phyloP scores from a whole-genome alignment of 768 basidiomycete species.

The Leccinum disarticulatum region DNA sequence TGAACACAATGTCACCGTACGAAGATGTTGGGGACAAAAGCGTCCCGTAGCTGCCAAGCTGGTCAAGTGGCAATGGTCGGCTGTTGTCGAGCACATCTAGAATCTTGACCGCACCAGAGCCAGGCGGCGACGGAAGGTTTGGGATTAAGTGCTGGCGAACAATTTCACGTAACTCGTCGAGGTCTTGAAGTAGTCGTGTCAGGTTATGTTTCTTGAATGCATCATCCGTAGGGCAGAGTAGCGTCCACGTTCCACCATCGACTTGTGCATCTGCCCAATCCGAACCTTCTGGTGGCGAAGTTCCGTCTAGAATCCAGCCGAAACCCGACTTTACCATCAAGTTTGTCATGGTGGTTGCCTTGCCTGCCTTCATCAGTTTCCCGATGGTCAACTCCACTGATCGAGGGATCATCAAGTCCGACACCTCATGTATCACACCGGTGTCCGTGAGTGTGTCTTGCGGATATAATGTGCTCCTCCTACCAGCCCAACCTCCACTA shows the following conservation, averaged over 20 bases:
- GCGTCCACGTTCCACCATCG: constrained; percentile 64
- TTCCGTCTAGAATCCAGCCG: constrained; percentile 90
- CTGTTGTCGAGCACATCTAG: constrained; percentile 57
- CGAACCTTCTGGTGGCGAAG: constrained; percentile 68
- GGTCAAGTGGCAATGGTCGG: constrained; percentile 68
- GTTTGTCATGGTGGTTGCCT: constrained; percentile 85
- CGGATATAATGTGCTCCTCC: constrained; percentile 59
- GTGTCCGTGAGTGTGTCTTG: constrained; percentile 78
- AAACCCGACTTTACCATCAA: constrained; percentile 83
- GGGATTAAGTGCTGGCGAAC: constrained; percentile 80
- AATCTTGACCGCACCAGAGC: constrained; percentile 24
- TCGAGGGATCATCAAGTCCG: constrained; percentile 83
- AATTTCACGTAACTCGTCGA: constrained; percentile 51
- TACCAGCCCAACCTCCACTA: constrained; percentile 78
- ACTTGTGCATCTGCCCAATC: constrained; percentile 53
- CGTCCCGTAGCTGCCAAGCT: constrained; percentile 73
- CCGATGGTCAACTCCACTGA: constrained; percentile 82
- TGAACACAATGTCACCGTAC: constrained; percentile 86
- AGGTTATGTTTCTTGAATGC: constrained; percentile 89
- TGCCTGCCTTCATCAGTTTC: constrained; percentile 89
- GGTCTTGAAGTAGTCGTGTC: constrained; percentile 63
- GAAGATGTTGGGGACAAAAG: constrained; percentile 62
- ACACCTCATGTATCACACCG: constrained; percentile 88
- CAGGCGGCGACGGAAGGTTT: constrained; percentile 29
- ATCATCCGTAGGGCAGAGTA: constrained; percentile 89